phyloP scores from a whole-genome alignment of 495 filamentous ascomycete species.

The Gamarada debralockiae region DNA sequence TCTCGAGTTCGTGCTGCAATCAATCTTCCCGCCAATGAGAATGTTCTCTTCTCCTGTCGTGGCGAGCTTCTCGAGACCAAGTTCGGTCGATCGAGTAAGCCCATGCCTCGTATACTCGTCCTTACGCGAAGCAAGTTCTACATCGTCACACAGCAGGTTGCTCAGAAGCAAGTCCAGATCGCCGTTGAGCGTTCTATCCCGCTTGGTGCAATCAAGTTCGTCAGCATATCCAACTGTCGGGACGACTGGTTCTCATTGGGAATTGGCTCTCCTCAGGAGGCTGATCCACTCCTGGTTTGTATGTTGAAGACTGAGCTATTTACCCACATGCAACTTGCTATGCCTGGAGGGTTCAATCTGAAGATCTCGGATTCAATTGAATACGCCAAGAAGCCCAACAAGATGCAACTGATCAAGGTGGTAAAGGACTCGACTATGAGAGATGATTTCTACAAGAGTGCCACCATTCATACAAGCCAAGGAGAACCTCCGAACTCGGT shows the following conservation, averaged over 20 bases:
- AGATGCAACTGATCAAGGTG: slow-evolving; percentile 80
- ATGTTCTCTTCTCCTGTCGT: slow-evolving; percentile 82
- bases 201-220: slow-evolving; percentile 79
- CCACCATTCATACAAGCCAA: slow-evolving; percentile 77
- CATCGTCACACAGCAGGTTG: slow-evolving; percentile 77
- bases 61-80: slow-evolving; percentile 87
- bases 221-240: slow-evolving; percentile 71
- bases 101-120: slow-evolving; percentile 77
- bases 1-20: slow-evolving; percentile 73
- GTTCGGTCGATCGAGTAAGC: slow-evolving; percentile 93
- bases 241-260: slow-evolving; percentile 98
- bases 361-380: slow-evolving; percentile 83
- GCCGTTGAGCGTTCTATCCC: slow-evolving; percentile 76
- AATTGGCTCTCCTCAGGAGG: slow-evolving; percentile 80
- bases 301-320: slow-evolving; percentile 97
- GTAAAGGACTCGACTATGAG: slow-evolving; percentile 72
- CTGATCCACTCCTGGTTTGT: slow-evolving; percentile 89
- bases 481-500: slow-evolving; percentile 82
- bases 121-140: slow-evolving; percentile 85
- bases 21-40: slow-evolving; percentile 60
- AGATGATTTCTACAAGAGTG: slow-evolving; percentile 90
- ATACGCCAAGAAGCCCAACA: slow-evolving; percentile 98
- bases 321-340: slow-evolving; percentile 73
- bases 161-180: slow-evolving; percentile 78
- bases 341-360: slow-evolving; percentile 68